A percentile compares a stretch with the other conserved stretches of the same genome.
These are phyloP conservation scores for Prosopis cineraria DNA, from an alignment of 306 rosid species.

Conservation along the genomic window DNA sequence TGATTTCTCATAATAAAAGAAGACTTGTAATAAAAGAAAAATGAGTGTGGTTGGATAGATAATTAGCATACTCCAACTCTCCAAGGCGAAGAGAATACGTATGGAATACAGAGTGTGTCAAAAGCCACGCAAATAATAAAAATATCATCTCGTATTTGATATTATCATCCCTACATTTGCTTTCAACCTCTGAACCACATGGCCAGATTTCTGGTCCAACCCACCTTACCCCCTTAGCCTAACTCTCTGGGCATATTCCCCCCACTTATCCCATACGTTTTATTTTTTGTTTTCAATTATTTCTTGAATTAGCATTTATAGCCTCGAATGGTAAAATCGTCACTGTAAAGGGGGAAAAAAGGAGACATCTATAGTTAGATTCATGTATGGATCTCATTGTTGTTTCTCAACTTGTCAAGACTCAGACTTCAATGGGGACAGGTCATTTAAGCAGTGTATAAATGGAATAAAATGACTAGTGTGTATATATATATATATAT, in stretches of 20 bases:
- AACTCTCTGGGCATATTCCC: neutral
- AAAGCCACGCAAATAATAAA: conserved; percentile 48
- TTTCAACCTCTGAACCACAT: conserved; percentile 65
- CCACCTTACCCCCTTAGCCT: conserved; percentile 42
- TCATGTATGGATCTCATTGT: conserved; percentile 9
- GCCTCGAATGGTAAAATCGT: neutral
- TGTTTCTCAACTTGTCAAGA: neutral
- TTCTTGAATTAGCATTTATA: neutral
- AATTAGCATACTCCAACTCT: conserved; percentile 42
- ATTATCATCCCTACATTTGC: conserved; percentile 63
- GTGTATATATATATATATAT: neutral
- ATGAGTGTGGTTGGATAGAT: conserved; percentile 30
- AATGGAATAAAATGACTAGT: conserved; percentile 4
- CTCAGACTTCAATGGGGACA: conserved; percentile 25
- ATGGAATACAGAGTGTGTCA: conserved; percentile 31
- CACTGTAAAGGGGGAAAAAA: neutral
- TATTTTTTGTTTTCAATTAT: neutral
- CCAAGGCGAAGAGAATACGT: neutral
- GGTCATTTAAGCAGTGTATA: conserved; percentile 30
- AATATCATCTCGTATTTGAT: conserved; percentile 37
- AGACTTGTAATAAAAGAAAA: too few relatives aligned
- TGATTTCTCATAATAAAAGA: too few relatives aligned
- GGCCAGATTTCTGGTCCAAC: conserved; percentile 39
- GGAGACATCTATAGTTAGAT: neutral
- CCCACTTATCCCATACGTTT: neutral